Evolutionary conservation across 2,329 filamentous ascomycete genomes (phyloP).

Genomic region (Aspergillus hiratsukae): DNA sequence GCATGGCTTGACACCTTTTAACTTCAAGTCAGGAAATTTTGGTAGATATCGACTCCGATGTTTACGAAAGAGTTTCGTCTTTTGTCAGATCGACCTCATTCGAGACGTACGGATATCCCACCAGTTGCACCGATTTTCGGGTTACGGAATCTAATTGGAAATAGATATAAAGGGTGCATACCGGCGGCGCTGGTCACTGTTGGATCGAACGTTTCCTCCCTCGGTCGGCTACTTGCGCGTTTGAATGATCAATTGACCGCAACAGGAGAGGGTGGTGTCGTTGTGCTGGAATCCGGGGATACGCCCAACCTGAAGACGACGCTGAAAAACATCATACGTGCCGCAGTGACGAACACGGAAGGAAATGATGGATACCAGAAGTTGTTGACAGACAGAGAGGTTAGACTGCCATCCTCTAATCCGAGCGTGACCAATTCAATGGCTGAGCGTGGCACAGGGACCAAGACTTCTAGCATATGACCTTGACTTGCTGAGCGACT

Average conservation of each 20-base stretch:
- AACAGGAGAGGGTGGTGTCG: constrained; percentile 30
- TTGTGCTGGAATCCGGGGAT: constrained; percentile 42
- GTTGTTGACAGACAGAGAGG: constrained; percentile 36
- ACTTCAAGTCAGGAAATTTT: constrained; percentile 26
- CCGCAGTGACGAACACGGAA: constrained; percentile 35
- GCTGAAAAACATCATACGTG: constrained; percentile 44
- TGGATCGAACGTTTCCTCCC: constrained; percentile 41
- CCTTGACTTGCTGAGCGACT: constrained; percentile 42
- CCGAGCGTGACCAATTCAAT: neutral
- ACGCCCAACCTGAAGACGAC: constrained; percentile 43
- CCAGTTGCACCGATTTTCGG: neutral
- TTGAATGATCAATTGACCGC: constrained; percentile 32
- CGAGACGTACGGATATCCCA: constrained; percentile 27
- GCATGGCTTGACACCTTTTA: constrained; percentile 7
- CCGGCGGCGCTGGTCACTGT: constrained; percentile 41
- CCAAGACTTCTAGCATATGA: constrained; percentile 43
- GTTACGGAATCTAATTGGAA: constrained; percentile 10
- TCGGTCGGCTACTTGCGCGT: constrained; percentile 33
- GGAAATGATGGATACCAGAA: constrained; percentile 37
- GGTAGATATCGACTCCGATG: constrained; percentile 36
- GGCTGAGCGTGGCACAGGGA: constrained; percentile 23
- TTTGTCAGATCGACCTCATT: constrained; percentile 35
- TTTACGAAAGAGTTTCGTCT: constrained; percentile 33
- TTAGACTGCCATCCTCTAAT: constrained; percentile 15
- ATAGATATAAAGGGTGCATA: constrained; percentile 37